Base-by-base conservation (phyloP, 495 filamentous ascomycete species). In the Aspergillus cristatus region DNA sequence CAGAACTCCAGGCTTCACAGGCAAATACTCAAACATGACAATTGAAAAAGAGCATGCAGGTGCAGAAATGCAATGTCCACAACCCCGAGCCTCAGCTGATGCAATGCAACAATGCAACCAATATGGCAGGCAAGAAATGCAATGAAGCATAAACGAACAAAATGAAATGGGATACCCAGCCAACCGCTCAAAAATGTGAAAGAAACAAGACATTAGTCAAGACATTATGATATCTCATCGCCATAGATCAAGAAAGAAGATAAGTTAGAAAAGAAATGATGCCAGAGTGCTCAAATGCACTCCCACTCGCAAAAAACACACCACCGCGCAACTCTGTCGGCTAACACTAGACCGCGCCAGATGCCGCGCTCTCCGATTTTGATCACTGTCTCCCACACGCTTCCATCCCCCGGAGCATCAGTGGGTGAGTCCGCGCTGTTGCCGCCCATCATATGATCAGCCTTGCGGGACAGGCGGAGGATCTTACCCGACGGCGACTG, bases 271-370 rank as follows among this genome's bases (percentile, higher is more conserved):
- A n/a, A n/a, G n/a, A 43, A 44, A 29, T 16, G 13, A 35, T 35
- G 42, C 20, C 38, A 29, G 18, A 18, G n/a, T n/a, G n/a, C n/a
- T 35, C 37, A 81, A 35, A 71, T 60, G 58, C 77, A 78, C 43
- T 85, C 77, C 91, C 91, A 99, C 66, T 99, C 91, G 18, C 82
- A 90, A 67, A 94, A 99, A 15, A 99, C 91, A 62, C 93, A 97
- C 91, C 91, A 99, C 43, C 91, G 71, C 7, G 90, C 93, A 43
- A 84, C 96, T 37, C 91, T 74, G 68, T 99, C 91, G 10, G 91
- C 91, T 14, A 99, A 71, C 43, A 99, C 91, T 37, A 99, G 61
- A 1, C 86, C 93, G 42, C 91, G 76, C 91, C 91, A 98, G 17
- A 81, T 73, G 0, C 91, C 91, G 18, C 79, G 71, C 54, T 98